phyloP scores from a whole-genome alignment of 164 flowering plant genomes.

The Berberis vulgaris region DNA sequence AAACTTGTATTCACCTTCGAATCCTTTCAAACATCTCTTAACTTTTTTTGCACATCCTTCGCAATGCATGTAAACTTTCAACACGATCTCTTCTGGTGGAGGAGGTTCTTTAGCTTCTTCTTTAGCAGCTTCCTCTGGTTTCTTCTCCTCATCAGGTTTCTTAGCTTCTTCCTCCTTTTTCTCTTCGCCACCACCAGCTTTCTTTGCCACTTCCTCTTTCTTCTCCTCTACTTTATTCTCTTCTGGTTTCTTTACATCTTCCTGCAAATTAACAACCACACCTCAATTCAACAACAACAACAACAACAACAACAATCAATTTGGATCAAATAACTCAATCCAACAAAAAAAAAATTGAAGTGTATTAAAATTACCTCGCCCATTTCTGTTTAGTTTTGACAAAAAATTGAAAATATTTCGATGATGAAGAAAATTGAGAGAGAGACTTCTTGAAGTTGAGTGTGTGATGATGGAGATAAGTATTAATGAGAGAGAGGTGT shows the following conservation, averaged over 20 bases:
- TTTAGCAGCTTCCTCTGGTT: conserved; percentile 24
- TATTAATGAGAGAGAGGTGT: no score
- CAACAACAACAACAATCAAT: no score
- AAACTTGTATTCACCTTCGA: conserved; percentile 33
- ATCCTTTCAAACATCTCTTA: conserved; percentile 50
- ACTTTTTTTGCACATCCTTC: conserved; percentile 86
- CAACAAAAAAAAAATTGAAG: no score
- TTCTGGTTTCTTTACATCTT: conserved; percentile 1
- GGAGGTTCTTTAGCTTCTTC: conserved; percentile 23
- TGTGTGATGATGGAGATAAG: no score
- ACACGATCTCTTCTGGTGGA: conserved; percentile 54
- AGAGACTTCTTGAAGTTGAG: no score
- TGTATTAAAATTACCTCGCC: no score
- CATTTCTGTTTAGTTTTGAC: no score
- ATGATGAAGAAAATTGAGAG: no score
- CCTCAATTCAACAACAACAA: no score
- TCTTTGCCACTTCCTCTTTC: not conserved
- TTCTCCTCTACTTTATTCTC: conserved; percentile 3
- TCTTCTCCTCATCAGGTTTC: conserved; percentile 9
- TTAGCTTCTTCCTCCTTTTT: conserved; percentile 2
- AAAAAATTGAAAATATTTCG: no score
- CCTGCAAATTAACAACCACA: not conserved
- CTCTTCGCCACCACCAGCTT: not conserved
- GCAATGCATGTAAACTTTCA: conserved; percentile 85
- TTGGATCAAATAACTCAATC: no score